phyloP scores from a whole-genome alignment of 257 asterid species.

The Rhazya stricta region DNA sequence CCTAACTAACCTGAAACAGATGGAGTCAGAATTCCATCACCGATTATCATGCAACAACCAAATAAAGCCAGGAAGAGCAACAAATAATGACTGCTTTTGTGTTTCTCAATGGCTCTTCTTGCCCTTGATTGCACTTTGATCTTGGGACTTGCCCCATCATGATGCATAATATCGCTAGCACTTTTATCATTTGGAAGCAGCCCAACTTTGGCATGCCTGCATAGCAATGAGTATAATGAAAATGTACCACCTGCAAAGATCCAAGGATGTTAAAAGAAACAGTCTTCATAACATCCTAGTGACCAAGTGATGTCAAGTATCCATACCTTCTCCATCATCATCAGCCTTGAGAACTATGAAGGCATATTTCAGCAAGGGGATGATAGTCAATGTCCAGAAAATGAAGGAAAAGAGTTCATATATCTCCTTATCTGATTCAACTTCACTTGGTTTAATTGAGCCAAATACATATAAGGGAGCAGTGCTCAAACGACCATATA shows the following conservation, averaged over 20 bases:
- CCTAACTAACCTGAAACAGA: conserved; percentile 69
- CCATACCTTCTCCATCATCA: conserved; percentile 82
- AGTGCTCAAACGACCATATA: conserved; percentile 84
- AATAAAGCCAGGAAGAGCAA: conserved; percentile 68
- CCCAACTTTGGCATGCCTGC: conserved; percentile 79
- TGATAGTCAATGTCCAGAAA: conserved; percentile 77
- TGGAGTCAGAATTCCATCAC: conserved; percentile 91
- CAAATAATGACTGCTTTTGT: conserved; percentile 63
- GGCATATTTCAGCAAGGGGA: conserved; percentile 78
- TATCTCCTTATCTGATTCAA: conserved; percentile 53
- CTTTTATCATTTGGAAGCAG: conserved; percentile 62
- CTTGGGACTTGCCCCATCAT: conserved; percentile 38
- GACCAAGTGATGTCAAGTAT: background rate
- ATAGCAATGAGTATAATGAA: conserved; percentile 76
- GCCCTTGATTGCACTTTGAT: conserved; percentile 59
- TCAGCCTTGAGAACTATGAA: conserved; percentile 71
- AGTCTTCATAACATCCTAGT: background rate
- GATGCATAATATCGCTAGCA: conserved; percentile 41
- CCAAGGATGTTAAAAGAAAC: conserved; percentile 13
- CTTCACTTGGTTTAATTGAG: conserved; percentile 48
- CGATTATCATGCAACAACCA: conserved; percentile 87
- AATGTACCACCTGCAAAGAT: conserved; percentile 84
- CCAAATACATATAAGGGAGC: conserved; percentile 86
- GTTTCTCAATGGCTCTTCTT: conserved; percentile 56
- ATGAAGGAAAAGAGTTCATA: conserved; percentile 75